Percentiles rank a stretch among this genome's conserved stretches.
Evolutionary conservation across 257 asterid species (phyloP).

Genomic region (Voacanga thouarsii): DNA sequence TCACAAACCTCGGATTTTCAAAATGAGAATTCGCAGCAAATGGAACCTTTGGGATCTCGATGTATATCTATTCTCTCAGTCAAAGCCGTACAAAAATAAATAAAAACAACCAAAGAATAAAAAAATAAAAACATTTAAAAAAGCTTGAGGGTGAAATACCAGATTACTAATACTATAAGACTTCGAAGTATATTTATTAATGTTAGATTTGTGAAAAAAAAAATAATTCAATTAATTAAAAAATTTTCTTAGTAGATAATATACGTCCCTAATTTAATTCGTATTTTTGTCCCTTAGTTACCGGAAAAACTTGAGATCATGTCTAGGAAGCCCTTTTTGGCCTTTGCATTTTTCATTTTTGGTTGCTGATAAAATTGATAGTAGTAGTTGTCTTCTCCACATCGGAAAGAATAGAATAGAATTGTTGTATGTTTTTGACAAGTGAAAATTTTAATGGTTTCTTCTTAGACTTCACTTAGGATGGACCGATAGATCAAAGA

Average conservation of each 20-base stretch:
- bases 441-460: neutral
- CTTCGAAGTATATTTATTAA: neutral
- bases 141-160: neutral
- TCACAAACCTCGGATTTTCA: neutral
- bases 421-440: neutral
- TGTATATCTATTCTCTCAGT: neutral
- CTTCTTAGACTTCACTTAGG: neutral
- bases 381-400: neutral
- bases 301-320: neutral
- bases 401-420: neutral
- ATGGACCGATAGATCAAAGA: neutral
- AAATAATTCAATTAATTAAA: no score
- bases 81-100: neutral
- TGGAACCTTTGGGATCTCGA: slow-evolving; percentile 23
- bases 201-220: no score
- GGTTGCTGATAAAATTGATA: no score
- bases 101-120: neutral
- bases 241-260: no score
- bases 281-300: no score
- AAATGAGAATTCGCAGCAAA: neutral
- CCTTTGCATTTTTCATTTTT: neutral
- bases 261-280: no score
- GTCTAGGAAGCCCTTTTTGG: neutral
- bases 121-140: no score
- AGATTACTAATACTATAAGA: neutral